Evolutionary conservation across 148 eudicot species (phyloP).

Genomic region (Fagopyrum homotropicum): DNA sequence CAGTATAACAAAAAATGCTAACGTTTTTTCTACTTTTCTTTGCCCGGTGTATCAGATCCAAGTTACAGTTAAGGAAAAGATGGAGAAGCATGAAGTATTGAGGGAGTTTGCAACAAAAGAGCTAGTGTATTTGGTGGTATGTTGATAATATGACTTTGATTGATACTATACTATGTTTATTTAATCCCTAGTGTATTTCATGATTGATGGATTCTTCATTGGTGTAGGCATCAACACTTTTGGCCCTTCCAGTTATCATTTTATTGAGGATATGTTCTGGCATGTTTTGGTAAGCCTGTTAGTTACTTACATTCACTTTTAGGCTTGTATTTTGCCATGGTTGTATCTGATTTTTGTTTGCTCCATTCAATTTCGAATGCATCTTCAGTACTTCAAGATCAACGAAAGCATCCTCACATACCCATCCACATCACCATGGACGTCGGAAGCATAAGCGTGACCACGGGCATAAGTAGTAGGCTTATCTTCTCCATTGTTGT

Average conservation of each 20-base stretch:
- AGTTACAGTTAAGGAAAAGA: slow-evolving; percentile 54
- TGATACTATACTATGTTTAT: not conserved
- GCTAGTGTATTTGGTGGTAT: slow-evolving; percentile 81
- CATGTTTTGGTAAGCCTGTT: slow-evolving; percentile 47
- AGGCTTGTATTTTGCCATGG: not conserved
- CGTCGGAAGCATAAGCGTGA: slow-evolving; percentile 79
- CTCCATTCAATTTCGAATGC: not conserved
- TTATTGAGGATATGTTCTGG: slow-evolving; percentile 44
- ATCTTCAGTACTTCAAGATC: slow-evolving; percentile 38
- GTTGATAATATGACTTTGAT: slow-evolving; percentile 3
- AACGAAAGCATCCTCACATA: slow-evolving; percentile 32
- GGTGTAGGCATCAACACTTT: slow-evolving; percentile 74
- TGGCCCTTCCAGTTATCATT: slow-evolving; percentile 69
- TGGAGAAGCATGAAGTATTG: slow-evolving; percentile 63
- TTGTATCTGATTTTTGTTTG: not conserved
- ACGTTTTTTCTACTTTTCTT: not conserved
- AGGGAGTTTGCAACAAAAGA: slow-evolving; percentile 73
- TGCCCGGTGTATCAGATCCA: slow-evolving; percentile 39
- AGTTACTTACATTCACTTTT: not conserved
- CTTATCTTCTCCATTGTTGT: slow-evolving; percentile 4
- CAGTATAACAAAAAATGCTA: not conserved
- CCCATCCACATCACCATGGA: slow-evolving; percentile 37
- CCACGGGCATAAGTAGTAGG: slow-evolving; percentile 65
- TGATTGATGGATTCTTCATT: not conserved
- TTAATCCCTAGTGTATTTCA: not conserved